Conservation (phyloP, 2,329 filamentous ascomycete species). For the Scedosporium apiospermum region DNA sequence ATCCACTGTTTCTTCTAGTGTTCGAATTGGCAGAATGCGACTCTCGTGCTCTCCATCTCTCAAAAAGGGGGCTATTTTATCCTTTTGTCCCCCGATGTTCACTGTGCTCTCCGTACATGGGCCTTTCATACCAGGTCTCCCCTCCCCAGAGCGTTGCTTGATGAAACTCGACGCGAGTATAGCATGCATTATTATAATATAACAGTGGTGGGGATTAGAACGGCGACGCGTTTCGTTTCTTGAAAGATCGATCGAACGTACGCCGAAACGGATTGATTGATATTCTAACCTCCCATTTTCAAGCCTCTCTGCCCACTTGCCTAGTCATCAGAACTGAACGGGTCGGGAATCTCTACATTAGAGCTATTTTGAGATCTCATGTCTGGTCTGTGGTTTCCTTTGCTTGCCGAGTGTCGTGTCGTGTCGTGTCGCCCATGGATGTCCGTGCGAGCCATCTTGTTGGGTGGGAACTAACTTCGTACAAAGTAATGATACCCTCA, state of each 20-base stretch:
- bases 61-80: not conserved
- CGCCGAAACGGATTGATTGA: not conserved
- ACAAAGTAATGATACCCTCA: no score
- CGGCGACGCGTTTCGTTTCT: not conserved
- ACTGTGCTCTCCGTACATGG: not conserved
- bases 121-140: not conserved
- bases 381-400: not conserved
- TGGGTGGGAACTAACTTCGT: not conserved
- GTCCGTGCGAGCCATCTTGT: not conserved
- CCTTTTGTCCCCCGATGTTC: not conserved
- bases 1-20: no score
- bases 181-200: not conserved
- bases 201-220: not conserved
- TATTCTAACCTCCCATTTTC: not conserved
- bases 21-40: no score
- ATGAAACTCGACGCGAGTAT: not conserved
- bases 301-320: not conserved
- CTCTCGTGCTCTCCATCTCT: no score
- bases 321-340: not conserved
- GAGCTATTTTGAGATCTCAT: not conserved
- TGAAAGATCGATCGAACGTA: not conserved
- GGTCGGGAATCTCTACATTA: not conserved
- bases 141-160: not conserved
- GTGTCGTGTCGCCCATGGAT: not conserved
- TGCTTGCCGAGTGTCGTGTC: not conserved